A percentile compares a stretch with the other conserved stretches of the same genome.
Conservation (phyloP, 768 basidiomycete species). For the Boletus rubropictus region DNA sequence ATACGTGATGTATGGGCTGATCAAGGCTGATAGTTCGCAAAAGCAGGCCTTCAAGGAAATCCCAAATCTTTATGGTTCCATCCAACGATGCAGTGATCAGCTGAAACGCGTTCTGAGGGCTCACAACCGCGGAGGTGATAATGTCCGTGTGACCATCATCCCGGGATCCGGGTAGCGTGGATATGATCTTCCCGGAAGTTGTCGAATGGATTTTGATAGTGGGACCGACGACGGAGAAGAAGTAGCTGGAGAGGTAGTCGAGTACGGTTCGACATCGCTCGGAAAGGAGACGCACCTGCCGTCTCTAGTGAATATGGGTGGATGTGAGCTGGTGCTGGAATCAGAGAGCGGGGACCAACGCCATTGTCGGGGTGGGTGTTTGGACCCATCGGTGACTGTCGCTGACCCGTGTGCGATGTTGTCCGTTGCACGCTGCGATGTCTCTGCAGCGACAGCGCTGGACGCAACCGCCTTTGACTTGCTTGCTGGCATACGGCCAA, state of each 20-base stretch:
- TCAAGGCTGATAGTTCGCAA: constrained; percentile 68
- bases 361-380: constrained; percentile 29
- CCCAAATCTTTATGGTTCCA: constrained; percentile 88
- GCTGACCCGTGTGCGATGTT: constrained; percentile 14
- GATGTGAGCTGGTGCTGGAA: constrained; percentile 52
- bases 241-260: constrained; percentile 53
- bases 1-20: constrained; percentile 65
- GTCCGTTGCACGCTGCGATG: constrained; percentile 8
- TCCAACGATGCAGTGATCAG: constrained; percentile 80
- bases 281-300: constrained; percentile 53
- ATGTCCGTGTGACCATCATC: constrained; percentile 38
- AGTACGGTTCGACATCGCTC: constrained; percentile 9
- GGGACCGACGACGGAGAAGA: constrained; percentile 79
- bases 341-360: constrained; percentile 71
- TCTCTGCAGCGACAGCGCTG: constrained; percentile 27
- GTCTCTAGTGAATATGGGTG: constrained; percentile 83
- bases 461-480: constrained; percentile 45
- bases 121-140: constrained; percentile 72
- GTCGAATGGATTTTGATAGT: constrained; percentile 84
- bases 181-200: constrained; percentile 70
- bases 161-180: constrained; percentile 62
- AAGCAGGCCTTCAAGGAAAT: constrained; percentile 79
- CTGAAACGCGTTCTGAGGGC: constrained; percentile 85
- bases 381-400: constrained; percentile 1
- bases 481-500: constrained; percentile 33